Base-by-base conservation (phyloP, 106 monocot species). In the Cymbidium sinense region DNA sequence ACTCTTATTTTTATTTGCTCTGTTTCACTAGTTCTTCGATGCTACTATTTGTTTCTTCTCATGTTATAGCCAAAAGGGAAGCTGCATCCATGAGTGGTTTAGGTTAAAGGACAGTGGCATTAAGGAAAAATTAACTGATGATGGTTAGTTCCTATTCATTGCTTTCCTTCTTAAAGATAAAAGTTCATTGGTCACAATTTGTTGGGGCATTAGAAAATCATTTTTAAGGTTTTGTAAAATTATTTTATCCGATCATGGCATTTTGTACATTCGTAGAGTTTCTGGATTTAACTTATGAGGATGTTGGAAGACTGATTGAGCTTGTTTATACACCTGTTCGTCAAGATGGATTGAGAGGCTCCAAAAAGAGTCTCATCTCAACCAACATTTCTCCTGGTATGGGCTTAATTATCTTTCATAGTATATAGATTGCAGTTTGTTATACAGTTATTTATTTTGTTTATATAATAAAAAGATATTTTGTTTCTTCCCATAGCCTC, bases 61-160 rank as follows among this genome's bases (percentile, higher is more conserved):
- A 44, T 74, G 41, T 77, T 34, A 13, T 80, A 99, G 99, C 35
- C 84, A 91, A 71, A 88, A 65, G 86, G 99, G 99, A 78, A 76
- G 47, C 39, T 99, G 99, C 89, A 85, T 41, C 37, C 83, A 95
- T 36, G 92, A 92, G 84, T 99, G 94, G 99, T 92, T 82, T 79
- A 85, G 91, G 43, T 77, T 95, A 50, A 92, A 85, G 70, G 82
- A 43, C 30, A 88, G 81, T 78, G 87, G 87, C 28, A 67, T 39
- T 27, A 99, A 83, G 75, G 88, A 92, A 34, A 99, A 84, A 61
- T 72, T 99, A 83, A 89, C 74, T 72, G 51, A 41, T 83, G 85
- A 78, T 74, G 93, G 89, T 93, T 55, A 75, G 85, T 67, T 31
- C 43, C n/a, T 27, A 70, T 27, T 9, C 31, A 52, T 23, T 61